Evolutionary conservation across 2,329 filamentous ascomycete species (phyloP), one percentile per base, ranked within the genome.

Genomic region (Aspergillus arachidicola): DNA sequence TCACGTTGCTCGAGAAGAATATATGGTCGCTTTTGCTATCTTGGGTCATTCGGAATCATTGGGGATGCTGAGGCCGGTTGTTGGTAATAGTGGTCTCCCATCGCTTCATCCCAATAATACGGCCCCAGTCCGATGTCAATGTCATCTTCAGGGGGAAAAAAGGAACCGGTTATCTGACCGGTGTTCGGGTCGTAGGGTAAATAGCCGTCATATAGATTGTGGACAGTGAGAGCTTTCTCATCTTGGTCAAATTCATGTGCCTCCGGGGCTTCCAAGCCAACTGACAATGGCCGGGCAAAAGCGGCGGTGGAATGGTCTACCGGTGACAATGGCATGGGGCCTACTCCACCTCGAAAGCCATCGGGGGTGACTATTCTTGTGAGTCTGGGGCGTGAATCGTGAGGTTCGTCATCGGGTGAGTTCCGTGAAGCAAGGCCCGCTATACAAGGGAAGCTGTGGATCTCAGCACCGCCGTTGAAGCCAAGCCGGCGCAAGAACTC

Each of bases 121-220:
- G 51, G 36, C 36, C 69, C 72, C 61, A 77, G 62, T 28, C 77
- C 74, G 51, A 76, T 60, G 43, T 77, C 75, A 30, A 77, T 48
- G 30, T 70, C 73, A 6, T 65, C 57, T 26, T 66, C 69, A 7
- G 66, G 56, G n/a, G 75, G 75, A 63, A 78, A 78, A 59, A 78
- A 76, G 6, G 75, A 77, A n/a, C 75, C 75, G 0, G 75, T 77
- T 0, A 78, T 72, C 54, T 78, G 75, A 23, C 76, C 76, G 1
- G 75, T 77, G 50, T 62, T 67, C 23, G 76, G 72, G 58, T 78
- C 76, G 36, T 74, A 78, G 1, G 76, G 76, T 32, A 77, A 67
- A 46, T 70, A 72, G 26, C 72, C 72, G 16, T 77, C 76, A 48
- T 69, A 75, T 1, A 62, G 58, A 58, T 68, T 72, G n/a, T 23